phyloP scores from a whole-genome alignment of 208 protist species.

The Entamoeba invadens region DNA sequence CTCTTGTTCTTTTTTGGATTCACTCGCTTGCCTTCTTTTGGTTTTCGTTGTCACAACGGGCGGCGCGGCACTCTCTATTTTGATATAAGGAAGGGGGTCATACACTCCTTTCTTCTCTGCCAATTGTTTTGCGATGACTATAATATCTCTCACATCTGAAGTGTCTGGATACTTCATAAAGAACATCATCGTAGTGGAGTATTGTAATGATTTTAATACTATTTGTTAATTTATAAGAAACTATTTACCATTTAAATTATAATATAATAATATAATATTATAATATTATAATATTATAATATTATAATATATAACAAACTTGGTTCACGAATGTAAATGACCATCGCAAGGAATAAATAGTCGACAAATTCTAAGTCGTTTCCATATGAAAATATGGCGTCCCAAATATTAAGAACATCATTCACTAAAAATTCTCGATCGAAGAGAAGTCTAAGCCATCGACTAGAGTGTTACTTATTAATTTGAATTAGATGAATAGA shows the following conservation, averaged over 20 bases:
- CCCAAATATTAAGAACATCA: conserved; percentile 4
- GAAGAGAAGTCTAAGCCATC: neutral
- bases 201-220: conserved; percentile 1
- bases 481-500: no score
- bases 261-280: no score
- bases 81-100: neutral
- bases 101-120: neutral
- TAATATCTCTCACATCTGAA: neutral
- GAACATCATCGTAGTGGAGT: neutral
- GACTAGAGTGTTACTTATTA: neutral
- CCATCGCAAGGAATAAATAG: neutral
- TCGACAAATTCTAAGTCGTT: neutral
- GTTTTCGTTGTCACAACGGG: neutral
- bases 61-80: neutral
- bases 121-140: neutral
- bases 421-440: neutral
- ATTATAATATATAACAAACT: no score
- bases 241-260: no score
- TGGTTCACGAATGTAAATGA: neutral
- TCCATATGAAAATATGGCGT: neutral
- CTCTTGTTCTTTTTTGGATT: neutral
- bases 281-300: no score
- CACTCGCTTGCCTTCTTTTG: neutral
- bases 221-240: no score
- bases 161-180: neutral